These are phyloP conservation scores for Hondaea fermentalgiana DNA, from an alignment of 108 stramenopile genomes.

Conservation along the genomic window DNA sequence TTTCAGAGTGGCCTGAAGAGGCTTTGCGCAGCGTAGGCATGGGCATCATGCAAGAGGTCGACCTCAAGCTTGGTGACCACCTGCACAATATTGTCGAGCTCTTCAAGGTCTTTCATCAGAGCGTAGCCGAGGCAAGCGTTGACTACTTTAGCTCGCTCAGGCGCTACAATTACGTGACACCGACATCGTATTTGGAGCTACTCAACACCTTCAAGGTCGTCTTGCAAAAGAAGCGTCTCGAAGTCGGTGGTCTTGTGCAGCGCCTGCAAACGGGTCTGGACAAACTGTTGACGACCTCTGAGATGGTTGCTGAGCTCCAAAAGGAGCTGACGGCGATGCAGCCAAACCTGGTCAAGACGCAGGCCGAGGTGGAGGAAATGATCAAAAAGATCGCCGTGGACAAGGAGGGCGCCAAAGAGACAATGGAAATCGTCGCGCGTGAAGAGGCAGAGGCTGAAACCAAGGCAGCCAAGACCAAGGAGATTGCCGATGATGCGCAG, in stretches of 20 bases:
- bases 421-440: constrained; percentile 37
- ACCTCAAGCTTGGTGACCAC: constrained; percentile 36
- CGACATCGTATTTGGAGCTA: constrained; percentile 54
- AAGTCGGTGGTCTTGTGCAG: constrained; percentile 41
- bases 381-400: constrained; percentile 43
- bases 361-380: constrained; percentile 39
- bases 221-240: constrained; percentile 37
- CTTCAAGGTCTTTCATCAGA: constrained; percentile 52
- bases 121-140: constrained; percentile 36
- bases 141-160: constrained; percentile 47
- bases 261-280: constrained; percentile 56
- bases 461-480: constrained; percentile 39
- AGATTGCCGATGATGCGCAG: constrained; percentile 55
- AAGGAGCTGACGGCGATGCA: constrained; percentile 48
- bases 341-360: constrained; percentile 47
- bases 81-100: constrained; percentile 40
- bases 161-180: constrained; percentile 55
- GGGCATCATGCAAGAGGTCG: constrained; percentile 34
- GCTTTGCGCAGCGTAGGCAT: constrained; percentile 50
- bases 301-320: constrained; percentile 38
- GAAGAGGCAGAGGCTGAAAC: constrained; percentile 46
- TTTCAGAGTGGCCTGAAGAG: constrained; percentile 61
- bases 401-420: constrained; percentile 45
- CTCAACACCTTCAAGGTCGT: constrained; percentile 45
- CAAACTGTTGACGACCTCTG: constrained; percentile 38